A percentile compares a stretch with the other conserved stretches of the same genome.
These are phyloP conservation scores for Aureobasidium sp. DNA, from an alignment of 2,329 filamentous ascomycete genomes.

Conservation along the genomic window DNA sequence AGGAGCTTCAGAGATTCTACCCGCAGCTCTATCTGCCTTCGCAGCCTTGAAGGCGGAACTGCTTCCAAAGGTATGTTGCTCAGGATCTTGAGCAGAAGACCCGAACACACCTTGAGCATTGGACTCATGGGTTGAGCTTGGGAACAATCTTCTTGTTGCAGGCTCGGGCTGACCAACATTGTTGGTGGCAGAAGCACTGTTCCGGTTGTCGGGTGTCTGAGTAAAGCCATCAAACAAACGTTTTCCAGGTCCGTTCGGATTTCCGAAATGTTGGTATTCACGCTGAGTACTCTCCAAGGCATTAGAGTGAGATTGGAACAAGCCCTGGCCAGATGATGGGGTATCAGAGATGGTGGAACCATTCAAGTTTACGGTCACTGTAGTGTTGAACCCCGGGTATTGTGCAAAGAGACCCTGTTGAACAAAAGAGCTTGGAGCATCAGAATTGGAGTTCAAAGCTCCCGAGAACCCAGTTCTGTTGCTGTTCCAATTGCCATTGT, in stretches of 20 bases:
- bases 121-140: not conserved
- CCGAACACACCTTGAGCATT: not conserved
- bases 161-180: not conserved
- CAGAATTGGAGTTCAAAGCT: not conserved
- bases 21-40: not conserved
- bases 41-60: not conserved
- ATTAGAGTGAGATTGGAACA: not conserved
- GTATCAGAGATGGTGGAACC: not conserved
- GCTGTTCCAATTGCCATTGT: too few species aligned
- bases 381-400: not conserved
- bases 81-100: not conserved
- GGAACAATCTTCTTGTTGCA: not conserved
- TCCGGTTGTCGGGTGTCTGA: not conserved
- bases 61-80: not conserved
- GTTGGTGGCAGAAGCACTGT: not conserved
- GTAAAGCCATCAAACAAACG: not conserved
- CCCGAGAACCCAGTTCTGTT: not conserved
- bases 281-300: not conserved
- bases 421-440: not conserved
- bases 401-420: not conserved
- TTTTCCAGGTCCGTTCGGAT: not conserved
- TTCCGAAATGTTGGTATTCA: not conserved
- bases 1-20: not conserved
- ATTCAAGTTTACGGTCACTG: not conserved
- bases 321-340: not conserved